Base-by-base conservation (phyloP, 1,284 basidiomycete genomes). In the Amylostereum areolatum region DNA sequence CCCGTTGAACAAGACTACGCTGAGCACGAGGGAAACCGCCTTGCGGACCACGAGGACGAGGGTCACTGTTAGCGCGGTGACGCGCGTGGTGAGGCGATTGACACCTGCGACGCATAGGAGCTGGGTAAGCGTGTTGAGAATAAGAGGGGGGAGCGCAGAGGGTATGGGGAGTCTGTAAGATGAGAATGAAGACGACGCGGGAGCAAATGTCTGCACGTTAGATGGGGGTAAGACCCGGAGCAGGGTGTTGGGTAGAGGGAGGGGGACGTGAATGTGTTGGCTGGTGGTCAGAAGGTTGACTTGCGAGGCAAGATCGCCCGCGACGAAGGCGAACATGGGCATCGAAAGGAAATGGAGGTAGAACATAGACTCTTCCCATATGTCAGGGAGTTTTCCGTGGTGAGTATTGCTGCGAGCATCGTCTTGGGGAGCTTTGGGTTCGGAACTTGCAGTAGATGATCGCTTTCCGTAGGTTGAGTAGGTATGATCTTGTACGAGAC, bases 301-400 rank as follows among this genome's bases (percentile, higher is more conserved):
- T 55, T 89, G 86, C 0, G 62, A 56, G 6, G 57, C 42, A 49
- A 91, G 70, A 57, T 78, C 77, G 18, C 69, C 59, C 1, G 79
- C 67, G 39, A 85, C 68, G 49, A 78, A 78, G 48, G 74, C 54
- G 68, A 91, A 91, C 70, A 89, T 73, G 3, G 87, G 89, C 10
- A 91, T 72, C 4, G 80, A 78, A 47, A 89, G 75, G 60, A 83
- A 81, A 64, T 90, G 86, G 25, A 89, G 72, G 65, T 94, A 97
- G 70, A 97, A 97, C 74, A 97, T 83, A 31, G 81, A 85, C 68
- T 97, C 94, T 60, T 88, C 81, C 94, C 94, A 97, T 56, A 76
- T 63, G 49, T 62, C 61, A 8, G 59, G 54, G 29, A 49, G 49
- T 35, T 40, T 33, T n/a, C n/a, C n/a, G n/a, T n/a, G n/a, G 11